Evolutionary conservation across 768 basidiomycete species (phyloP).

Genomic region (Chalciporus piperatus): DNA sequence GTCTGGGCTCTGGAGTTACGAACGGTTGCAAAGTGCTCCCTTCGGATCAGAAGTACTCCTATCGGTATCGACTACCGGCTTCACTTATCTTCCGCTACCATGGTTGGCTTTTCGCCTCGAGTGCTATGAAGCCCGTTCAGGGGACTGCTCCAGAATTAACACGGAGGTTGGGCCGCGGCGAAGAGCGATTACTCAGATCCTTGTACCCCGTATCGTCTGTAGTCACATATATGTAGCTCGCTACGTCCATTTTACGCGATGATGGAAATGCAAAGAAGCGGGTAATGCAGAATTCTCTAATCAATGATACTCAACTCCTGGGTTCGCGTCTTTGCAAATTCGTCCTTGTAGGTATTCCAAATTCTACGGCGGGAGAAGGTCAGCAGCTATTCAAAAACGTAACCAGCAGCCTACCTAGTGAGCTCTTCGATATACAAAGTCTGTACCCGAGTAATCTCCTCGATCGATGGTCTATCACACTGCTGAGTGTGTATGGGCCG

Average conservation of each 20-base stretch:
- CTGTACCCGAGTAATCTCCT: slow-evolving; percentile 78
- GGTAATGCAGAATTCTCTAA: slow-evolving; percentile 27
- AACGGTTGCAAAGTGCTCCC: too few relatives aligned
- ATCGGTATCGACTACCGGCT: too few relatives aligned
- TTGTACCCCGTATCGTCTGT: too few relatives aligned
- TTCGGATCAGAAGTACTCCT: too few relatives aligned
- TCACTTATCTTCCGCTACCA: too few relatives aligned
- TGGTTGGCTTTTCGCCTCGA: too few relatives aligned
- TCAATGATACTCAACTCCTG: slow-evolving; percentile 79
- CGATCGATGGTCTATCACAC: slow-evolving; percentile 76
- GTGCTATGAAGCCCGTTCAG: too few relatives aligned
- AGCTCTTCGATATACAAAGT: slow-evolving; percentile 89
- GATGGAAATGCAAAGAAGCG: background rate
- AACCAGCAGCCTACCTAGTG: slow-evolving; percentile 52
- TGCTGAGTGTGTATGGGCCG: slow-evolving; percentile 79
- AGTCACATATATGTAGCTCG: too few relatives aligned
- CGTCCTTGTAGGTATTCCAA: slow-evolving; percentile 95
- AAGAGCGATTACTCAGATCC: too few relatives aligned
- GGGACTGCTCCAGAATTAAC: too few relatives aligned
- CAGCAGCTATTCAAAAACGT: slow-evolving; percentile 4
- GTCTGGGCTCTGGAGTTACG: too few relatives aligned
- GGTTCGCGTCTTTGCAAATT: slow-evolving; percentile 81
- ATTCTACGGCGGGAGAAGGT: slow-evolving; percentile 51
- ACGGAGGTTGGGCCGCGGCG: too few relatives aligned
- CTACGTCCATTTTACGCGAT: background rate